phyloP scores from a whole-genome alignment of 768 basidiomycete species.

The Cyathus striatus region DNA sequence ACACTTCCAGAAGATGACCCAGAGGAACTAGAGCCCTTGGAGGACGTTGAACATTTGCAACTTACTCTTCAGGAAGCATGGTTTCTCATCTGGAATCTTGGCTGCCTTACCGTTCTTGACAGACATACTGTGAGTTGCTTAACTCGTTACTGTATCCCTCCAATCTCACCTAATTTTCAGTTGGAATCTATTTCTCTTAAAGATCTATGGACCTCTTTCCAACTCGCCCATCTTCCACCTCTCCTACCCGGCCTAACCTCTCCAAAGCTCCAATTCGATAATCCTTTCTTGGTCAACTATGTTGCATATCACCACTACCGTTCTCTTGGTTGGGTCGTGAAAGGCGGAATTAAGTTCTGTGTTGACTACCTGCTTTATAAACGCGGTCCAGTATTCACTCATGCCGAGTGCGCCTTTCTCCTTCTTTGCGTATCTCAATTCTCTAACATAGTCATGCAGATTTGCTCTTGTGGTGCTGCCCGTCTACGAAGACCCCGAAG shows the following conservation, averaged over 20 bases:
- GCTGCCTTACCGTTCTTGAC: constrained; percentile 71
- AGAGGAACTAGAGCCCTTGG: constrained; percentile 41
- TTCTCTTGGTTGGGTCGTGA: constrained; percentile 95
- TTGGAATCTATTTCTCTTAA: constrained; percentile 46
- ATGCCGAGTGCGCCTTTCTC: constrained; percentile 74
- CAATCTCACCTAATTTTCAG: constrained; percentile 30
- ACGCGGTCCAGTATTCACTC: constrained; percentile 89
- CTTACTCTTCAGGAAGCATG: constrained; percentile 87
- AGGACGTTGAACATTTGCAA: constrained; percentile 87
- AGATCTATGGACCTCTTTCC: constrained; percentile 65
- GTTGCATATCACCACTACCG: constrained; percentile 92
- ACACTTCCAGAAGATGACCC: constrained; percentile 27
- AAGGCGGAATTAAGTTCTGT: constrained; percentile 95
- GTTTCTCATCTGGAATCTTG: constrained; percentile 80
- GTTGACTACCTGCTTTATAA: constrained; percentile 94
- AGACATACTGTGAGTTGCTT: constrained; percentile 51
- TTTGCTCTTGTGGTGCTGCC: constrained; percentile 91
- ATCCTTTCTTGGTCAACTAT: constrained; percentile 89
- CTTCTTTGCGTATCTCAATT: background rate
- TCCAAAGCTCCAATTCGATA: constrained; percentile 60
- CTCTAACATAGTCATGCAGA: constrained; percentile 31
- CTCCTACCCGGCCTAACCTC: constrained; percentile 18
- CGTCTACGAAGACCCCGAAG: constrained; percentile 78
- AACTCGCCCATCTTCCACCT: constrained; percentile 44
- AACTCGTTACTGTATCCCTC: too few species aligned